Conservation (phyloP, 805 yeast genomes). For the Saccharomyces eubayanus region DNA sequence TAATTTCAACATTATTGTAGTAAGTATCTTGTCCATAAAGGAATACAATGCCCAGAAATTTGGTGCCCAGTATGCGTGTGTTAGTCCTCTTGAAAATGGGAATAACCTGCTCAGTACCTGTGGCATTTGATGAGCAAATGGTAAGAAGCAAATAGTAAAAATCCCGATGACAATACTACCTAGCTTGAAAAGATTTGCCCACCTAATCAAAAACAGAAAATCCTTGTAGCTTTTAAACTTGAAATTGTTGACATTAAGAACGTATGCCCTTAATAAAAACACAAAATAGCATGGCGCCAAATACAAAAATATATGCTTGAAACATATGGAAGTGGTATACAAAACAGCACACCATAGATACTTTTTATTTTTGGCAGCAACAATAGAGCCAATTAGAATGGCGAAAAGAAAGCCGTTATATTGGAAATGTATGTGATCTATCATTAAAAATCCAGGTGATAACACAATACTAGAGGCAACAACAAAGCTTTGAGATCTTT, state of each 20-base stretch:
- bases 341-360: constrained; percentile 55
- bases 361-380: constrained; percentile 53
- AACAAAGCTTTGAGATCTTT: constrained; percentile 47
- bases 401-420: constrained; percentile 94
- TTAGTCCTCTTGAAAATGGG: constrained; percentile 90
- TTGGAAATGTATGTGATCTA: constrained; percentile 95
- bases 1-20: constrained; percentile 31
- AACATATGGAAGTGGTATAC: constrained; percentile 75
- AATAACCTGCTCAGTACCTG: constrained; percentile 64
- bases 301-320: constrained; percentile 88
- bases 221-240: constrained; percentile 29
- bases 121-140: constrained; percentile 62
- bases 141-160: constrained; percentile 65
- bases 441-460: constrained; percentile 82
- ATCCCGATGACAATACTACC: constrained; percentile 56
- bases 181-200: constrained; percentile 53
- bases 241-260: constrained; percentile 36
- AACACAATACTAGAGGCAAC: constrained; percentile 74
- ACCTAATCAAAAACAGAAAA: constrained; percentile 35
- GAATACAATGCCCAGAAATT: constrained; percentile 95
- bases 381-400: constrained; percentile 61
- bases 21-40: constrained; percentile 62
- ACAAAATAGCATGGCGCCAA: constrained; percentile 91
- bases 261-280: constrained; percentile 67
- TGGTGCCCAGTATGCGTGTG: constrained; percentile 99